Percentiles rank a stretch among this genome's conserved stretches.
Evolutionary conservation across 2,329 filamentous ascomycete genomes (phyloP).

Genomic region (Epichloe scottii): DNA sequence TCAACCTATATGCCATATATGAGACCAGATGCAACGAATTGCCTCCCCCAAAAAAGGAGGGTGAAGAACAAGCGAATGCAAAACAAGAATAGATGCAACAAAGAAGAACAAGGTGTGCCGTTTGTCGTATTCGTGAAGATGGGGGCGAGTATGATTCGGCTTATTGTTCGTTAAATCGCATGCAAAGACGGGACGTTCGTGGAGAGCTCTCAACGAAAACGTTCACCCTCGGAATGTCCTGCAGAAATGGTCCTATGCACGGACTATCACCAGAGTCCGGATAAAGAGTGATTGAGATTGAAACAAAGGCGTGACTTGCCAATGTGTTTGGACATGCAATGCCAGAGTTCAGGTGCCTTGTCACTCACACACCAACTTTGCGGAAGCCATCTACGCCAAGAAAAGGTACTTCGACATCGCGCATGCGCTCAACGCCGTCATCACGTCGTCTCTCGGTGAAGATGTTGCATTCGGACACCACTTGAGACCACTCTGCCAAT

Average conservation of each 20-base stretch:
- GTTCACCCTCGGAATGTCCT: not conserved
- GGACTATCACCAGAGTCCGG: not conserved
- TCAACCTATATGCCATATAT: not conserved
- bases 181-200: not conserved
- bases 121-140: not conserved
- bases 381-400: slow-evolving; percentile 31
- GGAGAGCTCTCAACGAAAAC: not conserved
- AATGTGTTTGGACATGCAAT: not conserved
- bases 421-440: slow-evolving; percentile 56
- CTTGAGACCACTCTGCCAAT: slow-evolving; percentile 64
- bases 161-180: not conserved
- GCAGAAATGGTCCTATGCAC: not conserved
- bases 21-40: not conserved
- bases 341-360: not conserved
- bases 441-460: slow-evolving; percentile 65
- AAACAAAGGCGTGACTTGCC: not conserved
- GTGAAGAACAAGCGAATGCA: no score
- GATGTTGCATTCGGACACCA: slow-evolving; percentile 68
- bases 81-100: not conserved
- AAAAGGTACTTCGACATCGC: slow-evolving; percentile 48
- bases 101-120: not conserved
- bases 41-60: no score
- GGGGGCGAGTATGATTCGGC: not conserved
- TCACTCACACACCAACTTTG: not conserved
- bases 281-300: not conserved